These are phyloP conservation scores for Rhodotorula sp. DNA, from an alignment of 1,284 basidiomycete genomes.

Conservation along the genomic window DNA sequence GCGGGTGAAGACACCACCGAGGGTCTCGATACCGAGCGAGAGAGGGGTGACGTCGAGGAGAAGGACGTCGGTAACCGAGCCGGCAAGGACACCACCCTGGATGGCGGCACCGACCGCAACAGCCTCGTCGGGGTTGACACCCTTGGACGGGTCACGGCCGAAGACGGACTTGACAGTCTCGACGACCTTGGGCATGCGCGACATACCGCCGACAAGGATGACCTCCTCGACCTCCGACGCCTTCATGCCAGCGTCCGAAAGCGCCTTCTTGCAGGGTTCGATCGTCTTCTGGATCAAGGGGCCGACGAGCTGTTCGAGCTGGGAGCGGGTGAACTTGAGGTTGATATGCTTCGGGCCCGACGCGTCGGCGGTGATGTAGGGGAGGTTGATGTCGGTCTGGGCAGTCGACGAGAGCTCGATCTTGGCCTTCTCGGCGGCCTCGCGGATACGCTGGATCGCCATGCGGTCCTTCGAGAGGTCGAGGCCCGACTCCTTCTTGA, in stretches of 20 bases:
- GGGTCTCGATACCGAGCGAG: slow-evolving; percentile 78
- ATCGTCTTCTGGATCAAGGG: slow-evolving; percentile 84
- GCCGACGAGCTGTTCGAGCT: slow-evolving; percentile 83
- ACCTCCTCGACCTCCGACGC: slow-evolving; percentile 90
- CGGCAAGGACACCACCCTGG: slow-evolving; percentile 92
- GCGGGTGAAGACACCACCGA: slow-evolving; percentile 96
- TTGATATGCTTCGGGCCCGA: slow-evolving; percentile 97
- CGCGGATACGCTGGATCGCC: slow-evolving; percentile 98
- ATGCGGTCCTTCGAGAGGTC: slow-evolving; percentile 83
- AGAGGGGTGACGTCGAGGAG: slow-evolving; percentile 94
- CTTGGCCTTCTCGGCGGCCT: slow-evolving; percentile 99
- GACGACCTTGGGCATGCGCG: slow-evolving; percentile 90
- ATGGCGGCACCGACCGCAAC: slow-evolving; percentile 91
- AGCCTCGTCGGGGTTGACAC: slow-evolving; percentile 95
- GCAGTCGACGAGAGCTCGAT: slow-evolving; percentile 91
- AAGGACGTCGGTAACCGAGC: slow-evolving; percentile 93
- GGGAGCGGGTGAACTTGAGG: slow-evolving; percentile 78
- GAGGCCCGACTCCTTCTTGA: slow-evolving; percentile 88
- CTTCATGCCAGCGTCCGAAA: slow-evolving; percentile 88
- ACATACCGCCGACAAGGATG: slow-evolving; percentile 97
- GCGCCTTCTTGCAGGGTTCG: slow-evolving; percentile 97
- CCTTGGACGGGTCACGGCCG: slow-evolving; percentile 92
- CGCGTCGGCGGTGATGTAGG: slow-evolving; percentile 94
- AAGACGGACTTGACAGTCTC: slow-evolving; percentile 92
- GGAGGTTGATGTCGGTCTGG: slow-evolving; percentile 93